Evolutionary conservation across 768 basidiomycete genomes (phyloP), one percentile per base, ranked within the genome.

Genomic region (Paxillus rubicundulus): DNA sequence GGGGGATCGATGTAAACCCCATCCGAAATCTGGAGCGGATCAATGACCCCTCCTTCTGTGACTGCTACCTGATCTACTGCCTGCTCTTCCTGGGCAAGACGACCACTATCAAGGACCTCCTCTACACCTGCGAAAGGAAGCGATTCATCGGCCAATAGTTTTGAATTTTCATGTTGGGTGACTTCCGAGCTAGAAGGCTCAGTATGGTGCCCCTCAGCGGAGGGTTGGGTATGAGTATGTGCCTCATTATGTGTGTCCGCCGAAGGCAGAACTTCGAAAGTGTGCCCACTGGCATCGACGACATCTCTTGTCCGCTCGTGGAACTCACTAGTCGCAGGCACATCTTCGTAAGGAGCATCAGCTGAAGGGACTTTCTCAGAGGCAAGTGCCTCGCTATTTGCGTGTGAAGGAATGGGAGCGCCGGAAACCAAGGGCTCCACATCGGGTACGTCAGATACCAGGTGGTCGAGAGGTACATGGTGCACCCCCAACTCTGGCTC

Each of bases 1-100:
- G 87, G 87, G 27, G 85, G 84, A 54, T 88, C 87, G 47, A 87
- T 86, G 65, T 83, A 87, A 42, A 86, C 82, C 27, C 81, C 87
- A 61, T 82, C 82, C 21, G 79, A 82, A 48, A 82, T 79, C 66
- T 81, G 77, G 62, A 81, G 80, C n/a, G 78, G 79, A 65, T 84
- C 76, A 46, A 40, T 45, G 2, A 40, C 36, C 40, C 58, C 63
- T 41, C 48, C 59, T 45, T 52, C 58, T 21, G 49, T 45, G 45
- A 32, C 52, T 21, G 39, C 24, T 28, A 14, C 49, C 18, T 54
- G 57, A 16, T 59, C 64, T n/a, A 24, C 41, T 28, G 28, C 41
- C 12, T 55, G 60, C 40, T 57, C 56, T 30, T 55, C 57, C 20
- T 47, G 59, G 7, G 18, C 5, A n/a, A 16, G 30, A 45, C 45